Evolutionary conservation across 2,329 filamentous ascomycete species (phyloP).

Genomic region (Stagonosporopsis cucurbitacearum): DNA sequence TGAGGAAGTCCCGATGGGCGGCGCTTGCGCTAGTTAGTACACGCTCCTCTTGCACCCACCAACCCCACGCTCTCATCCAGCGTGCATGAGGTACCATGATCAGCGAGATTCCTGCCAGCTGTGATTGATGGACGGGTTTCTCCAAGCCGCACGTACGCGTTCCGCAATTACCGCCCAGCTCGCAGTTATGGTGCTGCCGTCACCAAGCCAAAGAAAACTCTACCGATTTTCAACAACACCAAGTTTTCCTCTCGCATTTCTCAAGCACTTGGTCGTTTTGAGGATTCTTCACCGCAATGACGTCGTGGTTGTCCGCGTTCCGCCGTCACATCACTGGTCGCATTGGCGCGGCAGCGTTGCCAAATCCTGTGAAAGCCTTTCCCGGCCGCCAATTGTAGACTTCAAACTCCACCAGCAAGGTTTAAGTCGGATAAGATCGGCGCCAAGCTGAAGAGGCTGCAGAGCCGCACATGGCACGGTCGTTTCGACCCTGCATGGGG

Average conservation of each 20-base stretch:
- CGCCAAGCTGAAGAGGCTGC: conserved; percentile 38
- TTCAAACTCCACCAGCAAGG: conserved; percentile 23
- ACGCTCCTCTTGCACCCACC: conserved; percentile 4
- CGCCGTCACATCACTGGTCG: conserved; percentile 9
- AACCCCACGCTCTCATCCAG: conserved; percentile 9
- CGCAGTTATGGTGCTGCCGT: conserved; percentile 1
- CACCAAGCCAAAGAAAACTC: conserved; percentile 2
- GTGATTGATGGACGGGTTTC: conserved; percentile 12
- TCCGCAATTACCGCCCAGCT: conserved; percentile 12
- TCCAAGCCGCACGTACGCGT: conserved; percentile 9
- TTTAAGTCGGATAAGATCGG: conserved; percentile 33
- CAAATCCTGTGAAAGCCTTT: conserved; percentile 18
- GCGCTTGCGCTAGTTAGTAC: conserved; percentile 12
- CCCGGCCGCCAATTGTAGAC: conserved; percentile 23
- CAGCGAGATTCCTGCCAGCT: conserved; percentile 8
- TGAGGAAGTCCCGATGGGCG: conserved; percentile 5
- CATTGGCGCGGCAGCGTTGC: conserved; percentile 22
- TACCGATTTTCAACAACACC: conserved; percentile 1
- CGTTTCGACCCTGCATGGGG: conserved; percentile 33
- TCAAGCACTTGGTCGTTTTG: conserved; percentile 9
- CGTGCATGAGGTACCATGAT: conserved; percentile 13
- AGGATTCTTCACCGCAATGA: conserved; percentile 19
- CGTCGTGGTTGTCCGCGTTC: conserved; percentile 21
- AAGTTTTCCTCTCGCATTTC: conserved; percentile 5
- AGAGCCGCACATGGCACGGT: conserved; percentile 38